Evolutionary conservation across 2,329 filamentous ascomycete species (phyloP).

Genomic region (Lasiodiplodia sp.): DNA sequence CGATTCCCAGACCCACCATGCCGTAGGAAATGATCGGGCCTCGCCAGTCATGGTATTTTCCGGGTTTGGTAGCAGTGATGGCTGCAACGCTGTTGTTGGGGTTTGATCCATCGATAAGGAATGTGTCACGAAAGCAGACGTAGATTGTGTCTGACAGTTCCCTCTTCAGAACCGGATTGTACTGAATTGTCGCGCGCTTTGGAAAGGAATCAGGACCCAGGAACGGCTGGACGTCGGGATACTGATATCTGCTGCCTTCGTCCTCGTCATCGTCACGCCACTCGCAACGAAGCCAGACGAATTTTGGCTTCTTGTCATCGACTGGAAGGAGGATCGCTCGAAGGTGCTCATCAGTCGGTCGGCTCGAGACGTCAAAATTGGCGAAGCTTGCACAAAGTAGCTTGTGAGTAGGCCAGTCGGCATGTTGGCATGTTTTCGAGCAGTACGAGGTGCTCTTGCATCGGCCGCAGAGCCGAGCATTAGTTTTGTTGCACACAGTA

Average conservation of each 20-base stretch:
- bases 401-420: constrained; percentile 30
- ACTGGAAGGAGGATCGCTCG: constrained; percentile 28
- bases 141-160: constrained; percentile 22
- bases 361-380: constrained; percentile 16
- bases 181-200: not conserved
- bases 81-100: constrained; percentile 31
- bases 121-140: constrained; percentile 29
- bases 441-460: constrained; percentile 30
- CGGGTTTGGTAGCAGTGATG: constrained; percentile 6
- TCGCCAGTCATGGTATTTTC: constrained; percentile 29
- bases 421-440: constrained; percentile 27
- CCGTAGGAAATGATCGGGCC: constrained; percentile 29
- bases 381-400: constrained; percentile 28
- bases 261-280: not conserved
- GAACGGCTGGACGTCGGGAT: not conserved
- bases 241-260: not conserved
- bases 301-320: constrained; percentile 15
- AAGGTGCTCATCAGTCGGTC: constrained; percentile 22
- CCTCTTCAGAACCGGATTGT: constrained; percentile 5
- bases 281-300: constrained; percentile 24
- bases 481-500: not conserved
- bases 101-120: constrained; percentile 30
- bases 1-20: constrained; percentile 13
- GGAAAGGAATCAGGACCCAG: not conserved
- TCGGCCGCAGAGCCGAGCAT: constrained; percentile 21